phyloP scores from a whole-genome alignment of 2,329 filamentous ascomycete genomes.

The Colletotrichum sojae region DNA sequence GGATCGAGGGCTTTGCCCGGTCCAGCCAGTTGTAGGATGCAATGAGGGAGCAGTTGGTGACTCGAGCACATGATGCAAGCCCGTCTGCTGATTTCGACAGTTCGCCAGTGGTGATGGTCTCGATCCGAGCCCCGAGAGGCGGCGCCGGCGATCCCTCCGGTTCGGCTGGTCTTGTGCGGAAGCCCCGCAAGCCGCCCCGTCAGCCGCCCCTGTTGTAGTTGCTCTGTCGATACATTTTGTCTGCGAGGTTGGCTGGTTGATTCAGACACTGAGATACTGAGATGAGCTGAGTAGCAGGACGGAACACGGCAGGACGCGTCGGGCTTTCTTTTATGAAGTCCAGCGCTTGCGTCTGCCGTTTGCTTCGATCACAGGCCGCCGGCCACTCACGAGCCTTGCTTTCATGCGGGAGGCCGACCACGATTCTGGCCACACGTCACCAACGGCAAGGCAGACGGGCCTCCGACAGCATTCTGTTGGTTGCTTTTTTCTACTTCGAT shows the following conservation, averaged over 20 bases:
- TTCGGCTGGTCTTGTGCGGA: conserved; percentile 4
- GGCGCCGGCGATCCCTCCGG: conserved; percentile 10
- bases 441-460: conserved; percentile 13
- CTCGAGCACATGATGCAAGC: conserved; percentile 9
- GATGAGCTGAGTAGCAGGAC: too few species aligned
- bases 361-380: too few species aligned
- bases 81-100: conserved; percentile 1
- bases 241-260: too few species aligned
- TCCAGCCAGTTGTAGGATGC: conserved; percentile 57
- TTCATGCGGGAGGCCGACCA: conserved; percentile 28
- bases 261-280: too few species aligned
- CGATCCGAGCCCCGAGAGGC: conserved; percentile 29
- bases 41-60: conserved; percentile 42
- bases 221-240: neutral
- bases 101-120: conserved; percentile 7
- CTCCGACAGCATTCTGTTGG: conserved; percentile 10
- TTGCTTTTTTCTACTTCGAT: conserved; percentile 24
- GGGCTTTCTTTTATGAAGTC: too few species aligned
- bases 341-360: too few species aligned
- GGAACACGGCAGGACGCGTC: too few species aligned
- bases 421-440: conserved; percentile 7
- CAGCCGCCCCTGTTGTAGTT: too few species aligned
- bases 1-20: conserved; percentile 45
- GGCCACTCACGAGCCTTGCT: neutral
- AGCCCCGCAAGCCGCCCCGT: too few species aligned